Evolutionary conservation across 208 protist species (phyloP).

Genomic region (Leishmania amazonensis): DNA sequence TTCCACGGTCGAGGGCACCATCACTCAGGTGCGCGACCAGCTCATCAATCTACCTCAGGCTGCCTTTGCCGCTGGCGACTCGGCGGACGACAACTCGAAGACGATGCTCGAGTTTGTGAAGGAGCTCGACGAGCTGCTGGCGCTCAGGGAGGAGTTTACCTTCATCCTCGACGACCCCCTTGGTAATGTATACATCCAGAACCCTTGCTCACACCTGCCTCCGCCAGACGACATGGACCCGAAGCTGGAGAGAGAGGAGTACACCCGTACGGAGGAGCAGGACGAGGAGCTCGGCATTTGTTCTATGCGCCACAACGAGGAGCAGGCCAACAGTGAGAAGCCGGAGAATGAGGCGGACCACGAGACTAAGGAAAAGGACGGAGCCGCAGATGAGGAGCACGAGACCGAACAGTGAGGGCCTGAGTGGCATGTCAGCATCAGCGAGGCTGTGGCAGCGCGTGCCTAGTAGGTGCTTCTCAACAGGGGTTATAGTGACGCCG

Average conservation of each 20-base stretch:
- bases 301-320: slow-evolving; percentile 61
- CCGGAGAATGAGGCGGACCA: not conserved
- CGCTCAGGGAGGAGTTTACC: slow-evolving; percentile 81
- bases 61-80: slow-evolving; percentile 76
- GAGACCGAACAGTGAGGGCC: not conserved
- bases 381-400: no score
- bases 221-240: slow-evolving; percentile 89
- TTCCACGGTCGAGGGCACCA: slow-evolving; percentile 93
- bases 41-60: slow-evolving; percentile 82
- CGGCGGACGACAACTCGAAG: slow-evolving; percentile 60
- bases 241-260: slow-evolving; percentile 72
- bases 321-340: not conserved
- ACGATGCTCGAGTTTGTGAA: slow-evolving; percentile 81
- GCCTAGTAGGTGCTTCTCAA: not conserved
- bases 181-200: slow-evolving; percentile 93
- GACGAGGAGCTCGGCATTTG: slow-evolving; percentile 94
- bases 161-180: slow-evolving; percentile 95
- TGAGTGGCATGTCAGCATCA: not conserved
- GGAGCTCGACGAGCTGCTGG: slow-evolving; percentile 74
- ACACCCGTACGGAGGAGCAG: slow-evolving; percentile 89
- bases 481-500: not conserved
- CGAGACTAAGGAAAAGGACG: not conserved
- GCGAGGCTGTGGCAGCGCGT: not conserved
- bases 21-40: slow-evolving; percentile 87
- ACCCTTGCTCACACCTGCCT: slow-evolving; percentile 85